phyloP scores from a whole-genome alignment of 805 yeast genomes.

The Metschnikowia vanudenii region DNA sequence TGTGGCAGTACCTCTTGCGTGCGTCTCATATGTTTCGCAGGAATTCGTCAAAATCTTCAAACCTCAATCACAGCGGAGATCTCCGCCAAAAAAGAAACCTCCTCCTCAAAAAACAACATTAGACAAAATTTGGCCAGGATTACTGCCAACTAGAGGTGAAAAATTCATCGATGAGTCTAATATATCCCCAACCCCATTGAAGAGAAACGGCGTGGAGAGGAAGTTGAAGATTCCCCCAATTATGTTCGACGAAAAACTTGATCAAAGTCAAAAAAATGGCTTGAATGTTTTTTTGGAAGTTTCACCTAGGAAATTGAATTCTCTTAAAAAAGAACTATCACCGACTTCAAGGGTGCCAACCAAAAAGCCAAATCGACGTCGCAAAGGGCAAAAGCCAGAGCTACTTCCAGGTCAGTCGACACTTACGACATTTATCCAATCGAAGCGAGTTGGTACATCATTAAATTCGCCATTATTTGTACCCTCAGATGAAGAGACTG shows the following conservation, averaged over 20 bases:
- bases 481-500: slow-evolving; percentile 15
- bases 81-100: slow-evolving; percentile 19
- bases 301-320: neutral
- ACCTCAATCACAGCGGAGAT: slow-evolving; percentile 7
- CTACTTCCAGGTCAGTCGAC: slow-evolving; percentile 20
- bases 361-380: slow-evolving; percentile 9
- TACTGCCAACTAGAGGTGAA: slow-evolving; percentile 10
- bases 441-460: slow-evolving; percentile 7
- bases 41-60: slow-evolving; percentile 17
- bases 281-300: too few relatives aligned
- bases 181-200: slow-evolving; percentile 1
- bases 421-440: slow-evolving; percentile 18
- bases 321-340: neutral
- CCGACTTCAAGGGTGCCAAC: neutral
- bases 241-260: neutral
- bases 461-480: slow-evolving; percentile 11
- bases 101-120: slow-evolving; percentile 29
- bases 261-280: neutral
- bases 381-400: slow-evolving; percentile 7
- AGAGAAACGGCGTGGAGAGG: neutral
- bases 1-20: slow-evolving; percentile 20
- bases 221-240: neutral
- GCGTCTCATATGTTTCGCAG: slow-evolving; percentile 18
- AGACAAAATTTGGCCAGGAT: slow-evolving; percentile 20
- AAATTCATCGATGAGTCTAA: neutral